Base-by-base conservation (phyloP, 495 filamentous ascomycete species). In the Daldinia decipiens region DNA sequence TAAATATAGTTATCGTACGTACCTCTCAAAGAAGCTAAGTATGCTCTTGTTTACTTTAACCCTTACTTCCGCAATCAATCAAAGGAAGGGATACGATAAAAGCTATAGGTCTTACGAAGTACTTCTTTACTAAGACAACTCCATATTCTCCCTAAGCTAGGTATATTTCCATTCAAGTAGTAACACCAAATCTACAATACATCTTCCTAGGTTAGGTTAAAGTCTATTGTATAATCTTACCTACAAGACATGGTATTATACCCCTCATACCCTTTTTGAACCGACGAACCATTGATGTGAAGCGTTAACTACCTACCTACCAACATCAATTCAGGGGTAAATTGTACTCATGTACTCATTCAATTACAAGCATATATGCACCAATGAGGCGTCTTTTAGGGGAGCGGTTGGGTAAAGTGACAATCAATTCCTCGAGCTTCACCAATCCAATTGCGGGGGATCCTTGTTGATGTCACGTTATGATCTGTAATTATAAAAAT, bases 391-490 rank as follows among this genome's bases (percentile, higher is more conserved):
- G 9, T 39, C 17, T 38, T 29, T 29, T 4, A 29, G 27, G 27
- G 27, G 27, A 29, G 13, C 11, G 13, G 55, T 52, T 56, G 34
- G 31, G 29, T 50, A 43, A 61, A 38, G 31, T 31, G 24, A 61
- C 29, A 34, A 34, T 36, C 29, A 34, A 34, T 36, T 59, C 40
- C 34, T 61, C 9, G 27, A 62, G 45, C 63, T 67, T 67, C 62
- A 63, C 68, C 69, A 64, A 72, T 51, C 59, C 50, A 32, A 40
- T 72, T 61, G 65, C 60, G 60, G 70, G 59, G 70, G 70, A 72
- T 47, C 70, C 70, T 72, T 55, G 70, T 68, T 65, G 19, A 72
- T 65, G 70, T 72, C 70, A 72, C 70, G 70, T 72, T 72, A 65
- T 64, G 56, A 65, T 15, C 54, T 9, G 12, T 43, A 56, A 54